Evolutionary conservation across 768 basidiomycete genomes (phyloP).

Genomic region (Lactarius psammicola): DNA sequence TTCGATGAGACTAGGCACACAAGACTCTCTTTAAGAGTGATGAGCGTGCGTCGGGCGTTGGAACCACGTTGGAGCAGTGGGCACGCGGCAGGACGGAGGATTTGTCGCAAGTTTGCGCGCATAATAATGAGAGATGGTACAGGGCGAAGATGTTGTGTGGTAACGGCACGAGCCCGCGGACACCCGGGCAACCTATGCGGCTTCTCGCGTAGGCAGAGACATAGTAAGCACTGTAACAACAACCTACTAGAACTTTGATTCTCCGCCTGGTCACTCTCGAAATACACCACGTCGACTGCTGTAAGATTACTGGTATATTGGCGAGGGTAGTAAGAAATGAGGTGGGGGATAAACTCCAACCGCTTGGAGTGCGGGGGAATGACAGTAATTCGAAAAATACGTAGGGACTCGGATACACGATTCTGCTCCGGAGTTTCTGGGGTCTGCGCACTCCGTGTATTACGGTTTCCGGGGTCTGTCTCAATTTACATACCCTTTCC

Average conservation of each 20-base stretch:
- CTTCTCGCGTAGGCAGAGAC: not conserved
- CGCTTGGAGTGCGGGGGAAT: not conserved
- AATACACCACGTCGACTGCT: not conserved
- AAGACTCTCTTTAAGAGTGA: slow-evolving; percentile 22
- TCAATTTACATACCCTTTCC: not conserved
- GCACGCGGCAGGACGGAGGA: not conserved
- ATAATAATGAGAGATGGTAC: not conserved
- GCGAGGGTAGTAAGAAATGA: not conserved
- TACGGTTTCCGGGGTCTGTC: slow-evolving; percentile 4
- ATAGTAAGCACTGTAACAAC: no score
- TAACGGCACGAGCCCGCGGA: not conserved
- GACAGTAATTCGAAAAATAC: no score
- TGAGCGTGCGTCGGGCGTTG: slow-evolving; percentile 15
- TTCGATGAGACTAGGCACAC: slow-evolving; percentile 2
- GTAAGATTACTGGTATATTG: not conserved
- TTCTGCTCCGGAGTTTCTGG: not conserved
- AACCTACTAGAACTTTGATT: not conserved
- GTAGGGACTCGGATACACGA: no score
- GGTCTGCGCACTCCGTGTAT: not conserved
- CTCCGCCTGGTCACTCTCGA: not conserved
- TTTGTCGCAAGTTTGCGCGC: not conserved
- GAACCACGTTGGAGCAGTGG: not conserved
- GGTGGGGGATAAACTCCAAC: no score
- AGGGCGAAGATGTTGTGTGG: not conserved
- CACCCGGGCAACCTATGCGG: no score